Evolutionary conservation across 352 stramenopile genomes (phyloP), one percentile per base, ranked within the genome.

Genomic region (Globisporangium iwayamae): DNA sequence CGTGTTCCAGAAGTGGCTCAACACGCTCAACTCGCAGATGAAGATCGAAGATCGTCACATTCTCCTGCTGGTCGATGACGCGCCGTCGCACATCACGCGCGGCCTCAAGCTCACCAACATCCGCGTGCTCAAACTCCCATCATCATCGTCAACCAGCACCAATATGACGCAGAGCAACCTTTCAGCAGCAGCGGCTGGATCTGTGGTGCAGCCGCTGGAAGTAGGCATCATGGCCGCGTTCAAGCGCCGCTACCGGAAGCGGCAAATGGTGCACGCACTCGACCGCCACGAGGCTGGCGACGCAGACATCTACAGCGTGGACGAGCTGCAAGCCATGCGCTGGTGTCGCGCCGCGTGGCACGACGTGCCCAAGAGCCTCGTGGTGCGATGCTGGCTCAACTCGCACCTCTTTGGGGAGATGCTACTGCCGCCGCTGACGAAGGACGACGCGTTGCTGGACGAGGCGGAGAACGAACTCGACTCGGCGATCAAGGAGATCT

Each of bases 1-100:
- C 50, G 66, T 76, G 46, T 76, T 76, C 47, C 63, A 68, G 60
- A 62, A 63, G 30, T 76, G 70, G 70, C 54, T 76, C 20, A 62
- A 70, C 30, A 58, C 68, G 36, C 53, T 76, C 20, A 70, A 76
- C 53, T 63, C 60, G 38, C 52, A 62, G 38, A 76, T 76, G 70
- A 64, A 66, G 45, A 62, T 72, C 62, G 56, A 70, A n/a, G 46
- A 63, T 11, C 70, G 70, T n/a, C 60, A 67, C 48, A 72, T 76
- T 9, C 55, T 76, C 13, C 36, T 76, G 30, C 45, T 76, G 43
- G 54, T 76, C 2, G 67, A 69, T 38, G 67, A 74, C 39, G 70
- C 70, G 22, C 63, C 70, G 54, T 74, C 67, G 36, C 67, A 76
- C 59, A 67, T 74, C 36, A 60, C 60, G 11, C 56, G 59, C n/a